phyloP scores from a whole-genome alignment of 768 basidiomycete genomes.

The Pleurotus sapidus region DNA sequence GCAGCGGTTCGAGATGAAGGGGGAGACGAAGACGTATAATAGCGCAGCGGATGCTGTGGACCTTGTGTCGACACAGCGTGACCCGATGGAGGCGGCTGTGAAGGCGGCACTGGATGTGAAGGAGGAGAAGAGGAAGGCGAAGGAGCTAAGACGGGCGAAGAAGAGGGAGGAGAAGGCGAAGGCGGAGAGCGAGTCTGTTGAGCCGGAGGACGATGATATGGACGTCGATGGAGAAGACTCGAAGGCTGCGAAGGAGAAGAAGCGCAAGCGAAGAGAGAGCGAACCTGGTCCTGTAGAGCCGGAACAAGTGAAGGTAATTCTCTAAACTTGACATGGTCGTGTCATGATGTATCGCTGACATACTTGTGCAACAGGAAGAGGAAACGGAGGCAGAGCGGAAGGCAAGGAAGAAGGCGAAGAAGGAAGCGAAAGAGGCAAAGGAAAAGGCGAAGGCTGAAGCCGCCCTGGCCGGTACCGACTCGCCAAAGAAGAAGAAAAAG shows the following conservation, averaged over 20 bases:
- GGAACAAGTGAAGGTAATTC: slow-evolving; percentile 21
- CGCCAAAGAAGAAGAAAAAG: slow-evolving; percentile 58
- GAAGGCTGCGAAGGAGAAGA: slow-evolving; percentile 22
- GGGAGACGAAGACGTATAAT: slow-evolving; percentile 84
- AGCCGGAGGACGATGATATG: slow-evolving; percentile 26
- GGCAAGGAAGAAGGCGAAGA: slow-evolving; percentile 72
- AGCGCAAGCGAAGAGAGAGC: slow-evolving; percentile 53
- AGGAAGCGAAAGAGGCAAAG: slow-evolving; percentile 57
- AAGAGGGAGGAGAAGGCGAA: slow-evolving; percentile 53
- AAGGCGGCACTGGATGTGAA: slow-evolving; percentile 78
- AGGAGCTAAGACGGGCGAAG: slow-evolving; percentile 76
- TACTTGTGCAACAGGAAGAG: slow-evolving; percentile 26
- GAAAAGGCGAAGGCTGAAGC: slow-evolving; percentile 39
- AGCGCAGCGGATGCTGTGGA: slow-evolving; percentile 78
- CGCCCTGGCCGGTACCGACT: slow-evolving; percentile 29
- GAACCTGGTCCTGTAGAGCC: slow-evolving; percentile 43
- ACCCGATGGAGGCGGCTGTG: slow-evolving; percentile 73
- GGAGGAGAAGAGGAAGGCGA: slow-evolving; percentile 80
- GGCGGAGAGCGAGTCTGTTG: slow-evolving; percentile 29
- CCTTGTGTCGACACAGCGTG: slow-evolving; percentile 83
- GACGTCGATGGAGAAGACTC: slow-evolving; percentile 13
- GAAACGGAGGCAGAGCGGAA: slow-evolving; percentile 87
- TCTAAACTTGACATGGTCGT: no score
- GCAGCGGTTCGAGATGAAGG: slow-evolving; percentile 76
- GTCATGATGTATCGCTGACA: slow-evolving; percentile 1